A percentile compares a stretch with the other conserved stretches of the same genome.
Evolutionary conservation across 2,329 filamentous ascomycete genomes (phyloP).

Genomic region (Ophiostoma pallidulum): DNA sequence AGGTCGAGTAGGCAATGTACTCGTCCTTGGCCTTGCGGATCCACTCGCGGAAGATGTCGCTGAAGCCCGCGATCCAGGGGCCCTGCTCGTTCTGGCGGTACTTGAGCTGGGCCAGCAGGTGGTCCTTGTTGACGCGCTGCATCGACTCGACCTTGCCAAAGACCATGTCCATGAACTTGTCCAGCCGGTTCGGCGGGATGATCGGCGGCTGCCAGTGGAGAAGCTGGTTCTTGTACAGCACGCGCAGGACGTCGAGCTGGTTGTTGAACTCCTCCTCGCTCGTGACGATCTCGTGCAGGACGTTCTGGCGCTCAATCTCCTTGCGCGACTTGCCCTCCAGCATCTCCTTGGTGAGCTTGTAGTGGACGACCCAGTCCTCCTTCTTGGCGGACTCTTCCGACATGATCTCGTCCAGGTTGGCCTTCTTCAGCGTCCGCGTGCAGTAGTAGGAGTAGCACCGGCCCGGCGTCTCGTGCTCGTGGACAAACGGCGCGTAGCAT

Average conservation of each 20-base stretch:
- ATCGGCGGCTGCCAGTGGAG: slow-evolving; percentile 65
- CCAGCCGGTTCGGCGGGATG: slow-evolving; percentile 66
- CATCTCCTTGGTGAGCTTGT: slow-evolving; percentile 70
- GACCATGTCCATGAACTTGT: slow-evolving; percentile 72
- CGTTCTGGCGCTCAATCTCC: slow-evolving; percentile 87
- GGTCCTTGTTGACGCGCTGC: slow-evolving; percentile 84
- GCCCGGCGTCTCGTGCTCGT: slow-evolving; percentile 58
- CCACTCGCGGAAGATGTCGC: slow-evolving; percentile 97
- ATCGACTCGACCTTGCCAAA: slow-evolving; percentile 89
- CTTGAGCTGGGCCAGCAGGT: slow-evolving; percentile 85
- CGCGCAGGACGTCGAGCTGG: slow-evolving; percentile 74
- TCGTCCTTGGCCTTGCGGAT: slow-evolving; percentile 83
- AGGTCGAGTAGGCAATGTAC: slow-evolving; percentile 86
- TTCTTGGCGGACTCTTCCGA: slow-evolving; percentile 58
- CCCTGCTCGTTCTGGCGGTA: slow-evolving; percentile 96
- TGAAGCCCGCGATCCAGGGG: slow-evolving; percentile 87
- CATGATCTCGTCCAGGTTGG: slow-evolving; percentile 69
- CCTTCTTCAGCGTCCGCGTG: slow-evolving; percentile 87
- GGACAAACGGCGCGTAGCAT: slow-evolving; percentile 80
- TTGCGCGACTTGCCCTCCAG: slow-evolving; percentile 66
- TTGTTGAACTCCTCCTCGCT: slow-evolving; percentile 88
- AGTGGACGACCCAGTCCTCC: slow-evolving; percentile 85
- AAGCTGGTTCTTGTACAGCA: slow-evolving; percentile 78
- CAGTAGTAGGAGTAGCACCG: slow-evolving; percentile 93
- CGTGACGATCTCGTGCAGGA: slow-evolving; percentile 88